phyloP scores from a whole-genome alignment of 2,329 filamentous ascomycete genomes.

The Aspergillus bombycis region DNA sequence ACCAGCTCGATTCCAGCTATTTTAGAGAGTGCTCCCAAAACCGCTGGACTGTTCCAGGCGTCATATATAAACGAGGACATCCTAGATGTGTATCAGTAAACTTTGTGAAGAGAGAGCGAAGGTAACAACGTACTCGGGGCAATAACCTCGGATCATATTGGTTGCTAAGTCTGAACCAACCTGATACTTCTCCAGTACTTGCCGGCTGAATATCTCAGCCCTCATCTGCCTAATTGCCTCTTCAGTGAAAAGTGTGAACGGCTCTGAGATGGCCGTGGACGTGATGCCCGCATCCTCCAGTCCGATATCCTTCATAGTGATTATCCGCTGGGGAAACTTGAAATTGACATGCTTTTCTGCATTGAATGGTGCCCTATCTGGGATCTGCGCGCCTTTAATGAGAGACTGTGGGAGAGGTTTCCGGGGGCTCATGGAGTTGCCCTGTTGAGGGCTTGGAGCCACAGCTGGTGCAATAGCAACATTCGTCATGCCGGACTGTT shows the following conservation, averaged over 20 bases:
- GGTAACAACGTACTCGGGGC: conserved; percentile 46
- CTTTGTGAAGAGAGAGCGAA: neutral
- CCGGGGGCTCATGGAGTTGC: neutral
- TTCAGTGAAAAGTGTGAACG: conserved; percentile 64
- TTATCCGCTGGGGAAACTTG: conserved; percentile 51
- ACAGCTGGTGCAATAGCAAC: neutral
- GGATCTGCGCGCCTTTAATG: conserved; percentile 9
- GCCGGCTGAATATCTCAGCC: conserved; percentile 58
- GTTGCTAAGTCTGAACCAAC: conserved; percentile 60
- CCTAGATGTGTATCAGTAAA: conserved; percentile 33
- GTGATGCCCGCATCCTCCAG: conserved; percentile 60
- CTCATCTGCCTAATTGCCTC: conserved; percentile 65
- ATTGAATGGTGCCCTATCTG: conserved; percentile 45
- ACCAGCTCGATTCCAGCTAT: conserved; percentile 60
- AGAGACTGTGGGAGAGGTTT: conserved; percentile 17
- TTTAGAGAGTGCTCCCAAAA: conserved; percentile 53
- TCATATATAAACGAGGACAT: conserved; percentile 68
- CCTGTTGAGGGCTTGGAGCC: neutral
- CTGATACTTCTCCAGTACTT: conserved; percentile 58
- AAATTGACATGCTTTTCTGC: conserved; percentile 55
- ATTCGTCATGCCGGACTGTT: neutral
- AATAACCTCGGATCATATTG: conserved; percentile 57
- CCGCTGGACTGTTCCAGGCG: conserved; percentile 60
- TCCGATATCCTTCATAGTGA: conserved; percentile 61
- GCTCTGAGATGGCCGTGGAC: conserved; percentile 62